A percentile compares a stretch with the other conserved stretches of the same genome.
phyloP scores from a whole-genome alignment of 192 early-diverging fungal species.

The Coemansia sp. region DNA sequence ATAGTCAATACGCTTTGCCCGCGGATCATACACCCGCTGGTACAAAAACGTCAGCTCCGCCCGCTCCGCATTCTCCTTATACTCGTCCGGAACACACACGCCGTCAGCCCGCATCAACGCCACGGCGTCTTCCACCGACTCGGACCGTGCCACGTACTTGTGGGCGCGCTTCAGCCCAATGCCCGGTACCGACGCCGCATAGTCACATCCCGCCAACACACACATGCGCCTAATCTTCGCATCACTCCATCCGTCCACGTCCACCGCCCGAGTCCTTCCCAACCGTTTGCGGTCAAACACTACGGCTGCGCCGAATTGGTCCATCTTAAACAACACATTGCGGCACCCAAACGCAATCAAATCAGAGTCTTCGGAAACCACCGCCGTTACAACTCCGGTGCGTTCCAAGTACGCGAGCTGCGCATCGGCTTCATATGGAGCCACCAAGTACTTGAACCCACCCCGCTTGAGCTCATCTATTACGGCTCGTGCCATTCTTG shows the following conservation, averaged over 20 bases:
- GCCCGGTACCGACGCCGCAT: slow-evolving; percentile 77
- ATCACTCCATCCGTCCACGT: slow-evolving; percentile 60
- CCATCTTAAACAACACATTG: slow-evolving; percentile 81
- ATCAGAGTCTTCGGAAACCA: slow-evolving; percentile 96
- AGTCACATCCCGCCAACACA: slow-evolving; percentile 98
- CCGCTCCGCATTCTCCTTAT: slow-evolving; percentile 64
- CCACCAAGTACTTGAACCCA: slow-evolving; percentile 77
- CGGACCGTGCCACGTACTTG: slow-evolving; percentile 48
- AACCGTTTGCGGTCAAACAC: slow-evolving; percentile 65
- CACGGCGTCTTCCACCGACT: slow-evolving; percentile 64
- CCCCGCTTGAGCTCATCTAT: slow-evolving; percentile 66
- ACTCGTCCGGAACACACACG: slow-evolving; percentile 60
- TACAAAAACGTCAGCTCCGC: slow-evolving; percentile 89
- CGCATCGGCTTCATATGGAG: slow-evolving; percentile 97
- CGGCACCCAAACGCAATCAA: slow-evolving; percentile 88
- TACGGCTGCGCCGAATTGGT: slow-evolving; percentile 66
- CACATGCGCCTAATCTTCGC: slow-evolving; percentile 82
- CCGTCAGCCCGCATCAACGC: slow-evolving; percentile 55
- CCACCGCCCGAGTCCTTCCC: slow-evolving; percentile 46
- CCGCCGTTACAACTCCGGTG: slow-evolving; percentile 66
- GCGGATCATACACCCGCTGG: slow-evolving; percentile 86
- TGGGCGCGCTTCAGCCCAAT: slow-evolving; percentile 86
- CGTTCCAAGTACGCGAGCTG: slow-evolving; percentile 85
- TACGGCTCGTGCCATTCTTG: slow-evolving; percentile 74
- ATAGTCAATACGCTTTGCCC: slow-evolving; percentile 50